Base-by-base conservation (phyloP, 495 filamentous ascomycete genomes). In the Neurospora pannonica region DNA sequence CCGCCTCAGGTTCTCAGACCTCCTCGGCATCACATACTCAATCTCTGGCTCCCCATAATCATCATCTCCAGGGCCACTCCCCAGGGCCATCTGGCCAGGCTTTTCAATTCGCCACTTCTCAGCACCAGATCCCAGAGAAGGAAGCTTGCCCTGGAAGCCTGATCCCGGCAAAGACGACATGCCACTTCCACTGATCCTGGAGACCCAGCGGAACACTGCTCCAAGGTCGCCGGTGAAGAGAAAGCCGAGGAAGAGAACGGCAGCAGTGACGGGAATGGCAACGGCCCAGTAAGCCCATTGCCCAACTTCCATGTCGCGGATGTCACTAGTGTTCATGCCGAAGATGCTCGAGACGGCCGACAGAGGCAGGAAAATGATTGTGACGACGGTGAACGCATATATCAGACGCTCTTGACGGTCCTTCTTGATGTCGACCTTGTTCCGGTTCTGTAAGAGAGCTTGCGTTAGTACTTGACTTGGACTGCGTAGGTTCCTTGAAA, bases 261-360 rank as follows among this genome's bases (percentile, higher is more conserved):
- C 39, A 1, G 83, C 74, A 0, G 86, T 86, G 0, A 88, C 78
- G 2, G 87, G 86, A 1, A 85, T 24, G 1, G 87, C 84, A 4
- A 81, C 76, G 6, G 78, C 81, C 88, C 87, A 90, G 75, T 86
- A 89, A 2, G 84, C 76, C 79, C 82, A 81, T 77, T 88, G 86
- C 0, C 76, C 81, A 3, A 71, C 48, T 1, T 83, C 77, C 86
- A 86, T 88, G 75, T 87, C 82, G 15, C 86, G 83, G 6, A 88
- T 76, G 75, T 88, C 87, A 72, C 74, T 78, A 11, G 87, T 85
- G 73, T 91, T 90, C 81, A 90, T 89, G 40, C 89, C 89, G 71
- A 90, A 90, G 2, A 90, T 82, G 40, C 85, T 87, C 3, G 89
- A 89, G 77, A 91, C 88, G 80, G 90, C 89, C 10, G 85, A 88